Evolutionary conservation across 2,329 filamentous ascomycete genomes (phyloP).

Genomic region (Alternaria sp.): DNA sequence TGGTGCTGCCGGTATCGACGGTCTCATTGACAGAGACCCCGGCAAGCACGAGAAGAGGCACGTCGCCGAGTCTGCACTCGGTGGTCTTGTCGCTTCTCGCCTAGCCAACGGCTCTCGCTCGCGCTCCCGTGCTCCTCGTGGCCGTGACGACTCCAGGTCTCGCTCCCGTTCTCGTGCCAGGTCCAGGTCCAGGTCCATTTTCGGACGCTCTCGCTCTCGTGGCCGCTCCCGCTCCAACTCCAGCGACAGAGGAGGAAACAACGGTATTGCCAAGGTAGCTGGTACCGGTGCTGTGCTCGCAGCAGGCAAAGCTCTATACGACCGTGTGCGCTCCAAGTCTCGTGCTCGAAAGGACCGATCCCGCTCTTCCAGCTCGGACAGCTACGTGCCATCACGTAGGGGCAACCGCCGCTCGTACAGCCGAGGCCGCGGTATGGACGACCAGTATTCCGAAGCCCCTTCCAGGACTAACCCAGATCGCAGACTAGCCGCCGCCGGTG

Average conservation of each 20-base stretch:
- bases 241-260: slow-evolving; percentile 53
- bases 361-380: slow-evolving; percentile 54
- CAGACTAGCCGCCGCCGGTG: slow-evolving; percentile 45
- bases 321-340: slow-evolving; percentile 62
- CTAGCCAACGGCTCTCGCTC: slow-evolving; percentile 80
- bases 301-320: slow-evolving; percentile 60
- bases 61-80: slow-evolving; percentile 84
- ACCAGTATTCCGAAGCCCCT: slow-evolving; percentile 48
- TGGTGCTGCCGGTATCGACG: slow-evolving; percentile 85
- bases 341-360: slow-evolving; percentile 53
- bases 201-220: slow-evolving; percentile 52
- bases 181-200: slow-evolving; percentile 56
- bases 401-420: slow-evolving; percentile 50
- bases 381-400: slow-evolving; percentile 58
- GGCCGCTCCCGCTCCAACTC: slow-evolving; percentile 52
- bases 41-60: slow-evolving; percentile 80
- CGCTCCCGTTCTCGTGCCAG: slow-evolving; percentile 64
- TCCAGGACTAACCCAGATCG: slow-evolving; percentile 46
- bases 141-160: slow-evolving; percentile 50
- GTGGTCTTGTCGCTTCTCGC: slow-evolving; percentile 84
- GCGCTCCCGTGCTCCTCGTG: slow-evolving; percentile 57
- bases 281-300: slow-evolving; percentile 58
- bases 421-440: slow-evolving; percentile 52
- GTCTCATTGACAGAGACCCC: slow-evolving; percentile 70
- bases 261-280: slow-evolving; percentile 56